A percentile compares a stretch with the other conserved stretches of the same genome.
These are phyloP conservation scores for Ormosia emarginata DNA, from an alignment of 306 rosid species.

Conservation along the genomic window DNA sequence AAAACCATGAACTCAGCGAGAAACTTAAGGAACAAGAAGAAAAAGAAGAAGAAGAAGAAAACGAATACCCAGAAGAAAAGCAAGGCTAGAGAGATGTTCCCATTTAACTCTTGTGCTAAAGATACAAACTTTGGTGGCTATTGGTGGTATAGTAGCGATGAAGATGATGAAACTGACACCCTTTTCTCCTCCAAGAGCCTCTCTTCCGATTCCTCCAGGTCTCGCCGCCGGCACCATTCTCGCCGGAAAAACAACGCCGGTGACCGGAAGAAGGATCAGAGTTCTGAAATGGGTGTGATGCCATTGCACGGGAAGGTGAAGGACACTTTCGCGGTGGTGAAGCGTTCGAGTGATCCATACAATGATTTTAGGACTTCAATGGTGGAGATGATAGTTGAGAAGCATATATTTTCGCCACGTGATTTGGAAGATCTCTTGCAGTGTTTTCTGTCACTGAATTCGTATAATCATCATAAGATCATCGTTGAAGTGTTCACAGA, in stretches of 20 bases:
- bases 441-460: slow-evolving; percentile 80
- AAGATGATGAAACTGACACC: slow-evolving; percentile 72
- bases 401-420: slow-evolving; percentile 63
- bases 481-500: slow-evolving; percentile 84
- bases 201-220: slow-evolving; percentile 73
- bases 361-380: slow-evolving; percentile 82
- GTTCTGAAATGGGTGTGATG: slow-evolving; percentile 48
- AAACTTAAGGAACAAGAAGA: slow-evolving; percentile 1
- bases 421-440: slow-evolving; percentile 90
- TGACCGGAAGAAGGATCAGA: slow-evolving; percentile 10
- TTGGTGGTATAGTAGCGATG: slow-evolving; percentile 81
- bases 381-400: slow-evolving; percentile 96
- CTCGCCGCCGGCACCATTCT: slow-evolving; percentile 30
- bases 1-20: slow-evolving; percentile 8
- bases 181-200: slow-evolving; percentile 73
- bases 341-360: slow-evolving; percentile 90
- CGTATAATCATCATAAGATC: slow-evolving; percentile 64
- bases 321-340: slow-evolving; percentile 89
- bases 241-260: slow-evolving; percentile 20
- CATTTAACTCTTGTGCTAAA: slow-evolving; percentile 45
- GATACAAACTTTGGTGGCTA: slow-evolving; percentile 49
- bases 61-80: slow-evolving; percentile 34
- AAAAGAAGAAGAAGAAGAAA: slow-evolving; percentile 41
- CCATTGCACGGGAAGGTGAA: slow-evolving; percentile 76
- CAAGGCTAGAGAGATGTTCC: slow-evolving; percentile 34